Evolutionary conservation across 2,329 filamentous ascomycete genomes (phyloP).

Genomic region (Fusarium sambucinum): DNA sequence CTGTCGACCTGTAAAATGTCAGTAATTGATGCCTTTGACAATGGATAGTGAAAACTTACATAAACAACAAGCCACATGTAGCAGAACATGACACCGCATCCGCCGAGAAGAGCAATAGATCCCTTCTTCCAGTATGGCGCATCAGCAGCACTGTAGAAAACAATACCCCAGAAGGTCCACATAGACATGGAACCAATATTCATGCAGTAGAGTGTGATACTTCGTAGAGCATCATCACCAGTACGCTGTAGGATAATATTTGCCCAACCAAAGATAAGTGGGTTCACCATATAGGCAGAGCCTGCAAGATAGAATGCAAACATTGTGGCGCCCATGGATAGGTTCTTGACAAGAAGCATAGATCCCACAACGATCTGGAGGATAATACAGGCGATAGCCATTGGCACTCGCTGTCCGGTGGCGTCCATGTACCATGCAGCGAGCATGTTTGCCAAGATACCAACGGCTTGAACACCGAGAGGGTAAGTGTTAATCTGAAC

Average conservation of each 20-base stretch:
- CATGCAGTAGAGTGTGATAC: conserved; percentile 57
- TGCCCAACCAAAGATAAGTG: conserved; percentile 47
- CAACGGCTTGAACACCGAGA: conserved; percentile 43
- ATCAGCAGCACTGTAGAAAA: conserved; percentile 57
- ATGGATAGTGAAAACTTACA: neutral
- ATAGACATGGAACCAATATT: conserved; percentile 55
- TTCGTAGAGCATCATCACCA: conserved; percentile 56
- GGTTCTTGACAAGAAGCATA: conserved; percentile 39
- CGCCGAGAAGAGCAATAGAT: conserved; percentile 42
- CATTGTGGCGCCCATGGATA: conserved; percentile 37
- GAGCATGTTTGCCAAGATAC: conserved; percentile 43
- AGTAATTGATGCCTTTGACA: neutral
- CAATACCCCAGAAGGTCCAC: conserved; percentile 61
- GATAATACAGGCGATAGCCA: conserved; percentile 27
- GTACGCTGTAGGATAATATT: conserved; percentile 41
- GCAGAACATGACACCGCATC: conserved; percentile 32
- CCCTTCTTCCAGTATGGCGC: conserved; percentile 57
- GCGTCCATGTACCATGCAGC: conserved; percentile 42
- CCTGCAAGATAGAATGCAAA: conserved; percentile 45
- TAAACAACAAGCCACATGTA: conserved; percentile 37
- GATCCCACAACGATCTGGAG: conserved; percentile 37
- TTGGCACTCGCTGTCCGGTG: conserved; percentile 29
- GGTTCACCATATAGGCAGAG: conserved; percentile 45
- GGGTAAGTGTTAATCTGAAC: conserved; percentile 47
- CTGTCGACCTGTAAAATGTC: neutral